A percentile compares a stretch with the other conserved stretches of the same genome.
phyloP scores from a whole-genome alignment of 306 rosid species.

The Pterocarpus santalinus region DNA sequence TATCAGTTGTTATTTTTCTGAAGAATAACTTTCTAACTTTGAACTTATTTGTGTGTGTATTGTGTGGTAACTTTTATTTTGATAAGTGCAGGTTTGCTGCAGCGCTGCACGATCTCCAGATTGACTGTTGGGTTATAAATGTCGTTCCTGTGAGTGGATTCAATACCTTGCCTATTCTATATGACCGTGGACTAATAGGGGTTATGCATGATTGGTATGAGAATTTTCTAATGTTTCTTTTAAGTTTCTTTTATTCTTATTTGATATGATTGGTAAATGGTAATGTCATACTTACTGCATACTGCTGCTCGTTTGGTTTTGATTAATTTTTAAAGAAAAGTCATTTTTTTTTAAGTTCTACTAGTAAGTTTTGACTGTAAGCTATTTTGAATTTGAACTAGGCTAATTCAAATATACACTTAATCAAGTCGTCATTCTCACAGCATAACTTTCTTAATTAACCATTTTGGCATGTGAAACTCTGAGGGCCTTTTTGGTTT shows the following conservation, averaged over 20 bases:
- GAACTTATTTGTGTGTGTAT: conserved; percentile 18
- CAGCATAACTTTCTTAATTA: conserved; percentile 8
- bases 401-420: neutral
- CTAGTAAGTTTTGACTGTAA: too few species aligned
- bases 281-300: neutral
- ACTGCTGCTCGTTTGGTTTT: too few species aligned
- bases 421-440: conserved; percentile 3
- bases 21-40: conserved; percentile 31
- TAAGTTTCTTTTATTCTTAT: conserved; percentile 13
- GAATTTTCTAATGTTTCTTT: conserved; percentile 22
- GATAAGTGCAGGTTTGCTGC: conserved; percentile 81
- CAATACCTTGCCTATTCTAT: conserved; percentile 84
- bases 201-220: conserved; percentile 94
- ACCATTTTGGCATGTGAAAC: conserved; percentile 23
- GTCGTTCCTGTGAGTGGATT: conserved; percentile 83
- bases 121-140: conserved; percentile 89
- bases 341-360: too few species aligned
- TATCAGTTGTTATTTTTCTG: neutral
- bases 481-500: conserved; percentile 31
- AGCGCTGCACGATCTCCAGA: conserved; percentile 60
- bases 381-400: too few species aligned
- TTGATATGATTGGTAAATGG: conserved; percentile 8
- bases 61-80: conserved; percentile 46
- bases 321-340: too few species aligned
- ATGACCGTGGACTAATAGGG: conserved; percentile 91